Evolutionary conservation across 306 rosid species (phyloP), one percentile per base, ranked within the genome.

Genomic region (Dalbergia cultrata): DNA sequence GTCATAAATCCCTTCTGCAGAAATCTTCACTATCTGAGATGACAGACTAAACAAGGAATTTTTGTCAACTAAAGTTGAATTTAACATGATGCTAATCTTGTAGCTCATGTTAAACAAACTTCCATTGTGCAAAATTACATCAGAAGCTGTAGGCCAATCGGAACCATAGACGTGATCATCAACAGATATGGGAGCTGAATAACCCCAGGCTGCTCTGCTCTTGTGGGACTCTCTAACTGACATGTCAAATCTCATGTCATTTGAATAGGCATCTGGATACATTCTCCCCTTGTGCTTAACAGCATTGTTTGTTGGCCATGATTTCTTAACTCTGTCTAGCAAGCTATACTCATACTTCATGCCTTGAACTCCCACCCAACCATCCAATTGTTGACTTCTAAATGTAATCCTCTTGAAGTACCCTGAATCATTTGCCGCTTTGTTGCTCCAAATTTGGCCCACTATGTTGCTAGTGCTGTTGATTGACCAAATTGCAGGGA

Each of bases 1-100:
- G 79, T 86, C 86, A 80, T 88, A 88, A 2, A 78, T 56, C 56
- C 92, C 92, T 58, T 88, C 91, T 21, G 91, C 94, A 10, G 58
- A 53, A 70, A 88, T 67, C 0, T 74, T 52, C 26, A 44, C 43
- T n/a, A 9, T 0, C 37, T 8, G 6, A 18, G 79, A 59, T 43
- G 67, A 22, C 50, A 21, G 53, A 11, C 54, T 69, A 39, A 76
- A 57, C 35, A 67, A 18, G 11, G 79, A 70, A 4, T 26, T 66
- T 9, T 7, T 2, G 19, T 18, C 77, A 9, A n/a, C 61, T 8
- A 2, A 43, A n/a, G 2, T 14, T 7, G 6, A 44, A 59, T 9
- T 4, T 33, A 17, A 19, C 33, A 16, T 16, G 8, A 82, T 12
- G 74, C 31, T 22, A 14, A 82, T 80, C 22, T 26, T 54, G 57